Evolutionary conservation across 2,329 filamentous ascomycete species (phyloP).

Genomic region (Diaporthe helianthi): DNA sequence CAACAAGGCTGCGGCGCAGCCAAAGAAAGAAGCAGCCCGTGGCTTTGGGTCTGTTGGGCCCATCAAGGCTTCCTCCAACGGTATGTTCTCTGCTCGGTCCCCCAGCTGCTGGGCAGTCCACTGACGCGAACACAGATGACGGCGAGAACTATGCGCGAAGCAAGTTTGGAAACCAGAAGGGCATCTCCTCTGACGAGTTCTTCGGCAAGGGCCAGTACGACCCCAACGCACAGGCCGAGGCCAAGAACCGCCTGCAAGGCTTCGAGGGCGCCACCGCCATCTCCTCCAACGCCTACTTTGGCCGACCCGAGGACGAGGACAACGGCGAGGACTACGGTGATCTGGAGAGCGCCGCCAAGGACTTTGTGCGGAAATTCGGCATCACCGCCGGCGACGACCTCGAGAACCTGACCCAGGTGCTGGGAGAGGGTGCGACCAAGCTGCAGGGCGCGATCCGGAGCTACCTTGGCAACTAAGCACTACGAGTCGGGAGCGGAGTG

Average conservation of each 20-base stretch:
- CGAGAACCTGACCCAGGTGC: constrained; percentile 82
- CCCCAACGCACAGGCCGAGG: constrained; percentile 79
- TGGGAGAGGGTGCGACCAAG: constrained; percentile 85
- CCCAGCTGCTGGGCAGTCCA: constrained; percentile 18
- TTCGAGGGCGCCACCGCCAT: constrained; percentile 94
- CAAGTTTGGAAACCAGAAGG: constrained; percentile 93
- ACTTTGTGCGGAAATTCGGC: constrained; percentile 94
- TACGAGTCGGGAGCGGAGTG: not conserved
- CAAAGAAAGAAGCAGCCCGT: constrained; percentile 71
- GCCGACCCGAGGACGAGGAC: constrained; percentile 80
- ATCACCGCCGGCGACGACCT: constrained; percentile 95
- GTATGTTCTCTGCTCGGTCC: constrained; percentile 53
- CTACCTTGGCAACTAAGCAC: constrained; percentile 65
- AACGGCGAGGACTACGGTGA: constrained; percentile 82
- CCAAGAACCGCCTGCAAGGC: constrained; percentile 84
- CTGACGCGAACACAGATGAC: constrained; percentile 61
- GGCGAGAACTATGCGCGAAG: constrained; percentile 81
- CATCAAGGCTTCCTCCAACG: constrained; percentile 70
- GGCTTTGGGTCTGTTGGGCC: constrained; percentile 87
- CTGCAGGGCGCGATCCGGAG: constrained; percentile 78
- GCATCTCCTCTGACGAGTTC: constrained; percentile 97
- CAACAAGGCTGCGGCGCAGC: constrained; percentile 60
- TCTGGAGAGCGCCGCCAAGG: constrained; percentile 90
- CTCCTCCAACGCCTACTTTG: constrained; percentile 97
- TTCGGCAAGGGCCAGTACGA: constrained; percentile 92